Base-by-base conservation (phyloP, 768 basidiomycete genomes). In the Psilocybe tampanensis region DNA sequence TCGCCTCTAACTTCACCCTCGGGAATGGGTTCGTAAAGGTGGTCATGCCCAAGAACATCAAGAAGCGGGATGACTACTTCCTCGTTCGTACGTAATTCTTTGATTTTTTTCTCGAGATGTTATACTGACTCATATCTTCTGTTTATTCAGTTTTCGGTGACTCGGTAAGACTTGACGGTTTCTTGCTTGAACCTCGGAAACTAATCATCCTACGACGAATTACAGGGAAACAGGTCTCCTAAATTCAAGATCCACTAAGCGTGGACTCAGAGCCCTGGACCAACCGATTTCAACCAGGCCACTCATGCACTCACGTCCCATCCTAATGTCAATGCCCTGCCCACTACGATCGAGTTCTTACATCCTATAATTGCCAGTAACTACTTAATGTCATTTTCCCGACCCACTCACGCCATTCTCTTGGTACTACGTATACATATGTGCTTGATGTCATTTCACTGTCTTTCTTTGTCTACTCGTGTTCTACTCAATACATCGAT, bases 121-220 rank as follows among this genome's bases (percentile, higher is more conserved):
- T 36, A 13, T 22, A 12, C 21, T 42, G 3, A 13, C 9, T n/a
- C n/a, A n/a, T n/a, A n/a, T n/a, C n/a, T n/a, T 44, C 41, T 32
- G n/a, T 34, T 11, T n/a, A n/a, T n/a, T 1, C 54, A 81, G 80
- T 82, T 26, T 68, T 82, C 43, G 80, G 80, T 41, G 78, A 81
- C 64, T 81, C 80, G 5, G 80, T 72, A 79, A 68, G 60, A 39
- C 15, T 13, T 3, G 29, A 29, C 5, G 29, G 4, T 29, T 4
- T 9, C 4, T 29, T 29, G 29, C 29, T 29, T 4, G 5, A 29
- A 29, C 5, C 9, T 5, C 4, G 9, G 29, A 9, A 5, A 29
- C 9, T 4, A 17, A 24, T 44, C 29, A 44, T 17, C 44, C 42
- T n/a, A n/a, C n/a, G n/a, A n/a, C n/a, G n/a, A n/a, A n/a, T 58